Evolutionary conservation across 176 grass and related monocot genomes (phyloP).

Genomic region (Sorghum bicolor): Sorghum_bicolor_NCBIv3 NC_012873.2:60392001-60392500

Average conservation of each 20-base stretch:
- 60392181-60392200: constrained; percentile 35
- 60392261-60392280: constrained; percentile 39
- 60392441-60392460: constrained; percentile 57
- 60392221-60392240: constrained; percentile 16
- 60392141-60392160: neutral
- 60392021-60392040: constrained; percentile 23
- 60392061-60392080: constrained; percentile 50
- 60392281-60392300: constrained; percentile 48
- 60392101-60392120: constrained; percentile 5
- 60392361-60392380: neutral
- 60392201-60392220: constrained; percentile 9
- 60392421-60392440: constrained; percentile 43
- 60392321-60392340: constrained; percentile 40
- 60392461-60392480: constrained; percentile 38
- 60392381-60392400: neutral
- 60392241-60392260: constrained; percentile 37
- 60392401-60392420: constrained; percentile 37
- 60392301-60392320: constrained; percentile 41
- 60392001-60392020: constrained; percentile 29
- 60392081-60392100: constrained; percentile 32
- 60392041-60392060: constrained; percentile 24
- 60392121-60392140: neutral
- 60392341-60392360: neutral
- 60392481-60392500: constrained; percentile 49
- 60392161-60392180: neutral